Conservation (phyloP, 2,329 filamentous ascomycete genomes). For the Neocatenulostroma microsporum region DNA sequence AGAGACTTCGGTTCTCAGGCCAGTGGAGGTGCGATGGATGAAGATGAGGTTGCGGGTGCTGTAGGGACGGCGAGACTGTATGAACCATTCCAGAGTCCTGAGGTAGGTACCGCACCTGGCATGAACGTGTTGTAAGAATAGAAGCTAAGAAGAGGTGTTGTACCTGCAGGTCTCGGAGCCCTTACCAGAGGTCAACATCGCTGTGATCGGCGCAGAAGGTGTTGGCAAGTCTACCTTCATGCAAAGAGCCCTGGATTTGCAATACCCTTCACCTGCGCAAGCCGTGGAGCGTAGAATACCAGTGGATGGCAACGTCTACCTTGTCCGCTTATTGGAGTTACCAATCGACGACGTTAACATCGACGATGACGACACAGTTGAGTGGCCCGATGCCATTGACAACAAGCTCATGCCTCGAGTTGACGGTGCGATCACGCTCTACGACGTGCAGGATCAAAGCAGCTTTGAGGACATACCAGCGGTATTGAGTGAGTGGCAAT, state of each 20-base stretch:
- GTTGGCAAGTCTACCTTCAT: constrained; percentile 56
- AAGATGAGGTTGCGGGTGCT: constrained; percentile 26
- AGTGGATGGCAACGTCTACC: constrained; percentile 48
- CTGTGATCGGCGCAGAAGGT: constrained; percentile 47
- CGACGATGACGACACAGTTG: constrained; percentile 44
- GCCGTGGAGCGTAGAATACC: constrained; percentile 48
- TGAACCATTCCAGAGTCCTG: constrained; percentile 21
- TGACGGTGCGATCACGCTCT: constrained; percentile 77
- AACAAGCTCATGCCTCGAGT: constrained; percentile 65
- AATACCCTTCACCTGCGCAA: constrained; percentile 34
- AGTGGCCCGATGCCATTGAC: constrained; percentile 50
- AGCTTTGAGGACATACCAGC: constrained; percentile 68
- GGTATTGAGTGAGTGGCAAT: constrained; percentile 61
- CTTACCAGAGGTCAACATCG: constrained; percentile 51
- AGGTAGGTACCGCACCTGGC: constrained; percentile 16
- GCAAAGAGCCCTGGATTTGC: constrained; percentile 49
- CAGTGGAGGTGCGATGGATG: constrained; percentile 13
- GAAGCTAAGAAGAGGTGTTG: constrained; percentile 6
- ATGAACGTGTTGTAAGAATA: background rate
- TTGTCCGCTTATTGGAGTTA: constrained; percentile 52
- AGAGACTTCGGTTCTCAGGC: background rate
- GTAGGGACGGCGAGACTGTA: constrained; percentile 23
- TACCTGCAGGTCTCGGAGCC: constrained; percentile 20
- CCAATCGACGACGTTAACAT: constrained; percentile 45
- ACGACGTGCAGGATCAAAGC: constrained; percentile 74